phyloP scores from a whole-genome alignment of 2,329 filamentous ascomycete genomes.

The Ophiocordyceps camponoti-rufipedis region DNA sequence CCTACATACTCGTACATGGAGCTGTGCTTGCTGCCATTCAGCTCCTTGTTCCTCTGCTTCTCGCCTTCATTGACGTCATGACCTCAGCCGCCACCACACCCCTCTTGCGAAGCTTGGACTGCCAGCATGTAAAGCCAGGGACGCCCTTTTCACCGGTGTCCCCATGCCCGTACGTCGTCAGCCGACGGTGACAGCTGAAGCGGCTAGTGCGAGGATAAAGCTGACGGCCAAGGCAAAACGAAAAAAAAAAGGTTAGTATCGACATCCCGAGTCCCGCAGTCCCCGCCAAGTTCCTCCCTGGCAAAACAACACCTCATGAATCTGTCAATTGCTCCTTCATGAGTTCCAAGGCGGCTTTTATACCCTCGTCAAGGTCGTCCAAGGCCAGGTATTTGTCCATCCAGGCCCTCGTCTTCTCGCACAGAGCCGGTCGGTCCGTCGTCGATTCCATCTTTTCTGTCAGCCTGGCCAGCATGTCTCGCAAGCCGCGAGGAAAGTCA shows the following conservation, averaged over 20 bases:
- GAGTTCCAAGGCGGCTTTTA: conserved; percentile 35
- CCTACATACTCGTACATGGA: too few relatives aligned
- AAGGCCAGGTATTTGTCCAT: conserved; percentile 30
- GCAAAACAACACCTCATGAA: conserved; percentile 1
- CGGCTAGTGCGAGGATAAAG: neutral
- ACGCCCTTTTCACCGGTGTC: neutral
- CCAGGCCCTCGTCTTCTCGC: conserved; percentile 33
- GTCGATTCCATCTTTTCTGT: conserved; percentile 28
- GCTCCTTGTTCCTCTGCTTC: too few relatives aligned
- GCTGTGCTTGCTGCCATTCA: too few relatives aligned
- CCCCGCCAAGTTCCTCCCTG: neutral
- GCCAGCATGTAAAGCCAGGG: neutral
- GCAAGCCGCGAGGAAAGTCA: conserved; percentile 56
- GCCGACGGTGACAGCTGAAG: neutral
- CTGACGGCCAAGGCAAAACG: too few relatives aligned
- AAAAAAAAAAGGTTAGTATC: neutral
- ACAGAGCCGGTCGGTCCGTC: conserved; percentile 25
- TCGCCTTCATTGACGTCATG: too few relatives aligned
- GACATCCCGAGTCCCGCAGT: neutral
- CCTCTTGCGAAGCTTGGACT: too few relatives aligned
- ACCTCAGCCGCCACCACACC: too few relatives aligned
- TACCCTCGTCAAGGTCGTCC: conserved; percentile 33
- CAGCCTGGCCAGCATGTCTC: conserved; percentile 44
- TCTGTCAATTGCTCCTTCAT: conserved; percentile 18
- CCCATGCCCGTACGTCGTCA: neutral